Evolutionary conservation across 768 basidiomycete genomes (phyloP).

Genomic region (Lentinula boryana): DNA sequence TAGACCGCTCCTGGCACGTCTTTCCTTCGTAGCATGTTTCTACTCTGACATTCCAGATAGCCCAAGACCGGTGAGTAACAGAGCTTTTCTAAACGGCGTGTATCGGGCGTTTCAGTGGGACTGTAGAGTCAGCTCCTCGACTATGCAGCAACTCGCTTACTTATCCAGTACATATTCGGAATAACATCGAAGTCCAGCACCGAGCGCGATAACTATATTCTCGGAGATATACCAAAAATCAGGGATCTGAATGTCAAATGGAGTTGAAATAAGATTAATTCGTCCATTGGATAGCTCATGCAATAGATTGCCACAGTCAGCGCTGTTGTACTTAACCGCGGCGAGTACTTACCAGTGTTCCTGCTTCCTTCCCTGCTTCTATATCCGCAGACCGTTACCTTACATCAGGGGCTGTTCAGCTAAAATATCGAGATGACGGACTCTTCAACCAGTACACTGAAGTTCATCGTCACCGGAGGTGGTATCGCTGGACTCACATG

Average conservation of each 20-base stretch:
- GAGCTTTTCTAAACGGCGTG: no score
- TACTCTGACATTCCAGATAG: no score
- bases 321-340: neutral
- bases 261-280: neutral
- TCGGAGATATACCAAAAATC: neutral
- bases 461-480: slow-evolving; percentile 9
- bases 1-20: no score
- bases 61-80: no score
- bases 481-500: slow-evolving; percentile 34
- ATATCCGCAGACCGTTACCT: neutral
- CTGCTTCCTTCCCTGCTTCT: neutral
- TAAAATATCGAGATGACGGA: neutral
- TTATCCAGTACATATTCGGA: neutral
- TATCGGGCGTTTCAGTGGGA: no score
- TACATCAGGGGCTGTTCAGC: neutral
- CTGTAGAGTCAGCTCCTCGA: no score
- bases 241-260: neutral
- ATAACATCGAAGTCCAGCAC: neutral
- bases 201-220: neutral
- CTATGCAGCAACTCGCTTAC: neutral
- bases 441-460: slow-evolving; percentile 1
- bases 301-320: neutral
- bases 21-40: no score
- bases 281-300: neutral
- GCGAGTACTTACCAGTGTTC: neutral